A percentile compares a stretch with the other conserved stretches of the same genome.
Evolutionary conservation across 2,329 filamentous ascomycete genomes (phyloP).

Genomic region (Sordariomycetes sp.): DNA sequence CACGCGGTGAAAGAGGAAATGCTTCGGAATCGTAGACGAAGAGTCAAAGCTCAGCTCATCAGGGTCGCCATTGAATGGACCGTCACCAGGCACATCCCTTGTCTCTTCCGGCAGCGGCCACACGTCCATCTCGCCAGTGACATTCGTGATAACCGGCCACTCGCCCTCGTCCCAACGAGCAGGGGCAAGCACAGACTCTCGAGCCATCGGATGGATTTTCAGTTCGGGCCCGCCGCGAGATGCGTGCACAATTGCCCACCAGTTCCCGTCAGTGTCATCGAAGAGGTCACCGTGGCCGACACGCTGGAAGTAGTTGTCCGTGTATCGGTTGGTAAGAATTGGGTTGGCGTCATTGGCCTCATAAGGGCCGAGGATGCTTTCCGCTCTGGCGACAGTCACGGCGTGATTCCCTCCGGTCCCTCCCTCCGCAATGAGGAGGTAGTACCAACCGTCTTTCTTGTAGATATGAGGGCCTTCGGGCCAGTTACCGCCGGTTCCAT

Average conservation of each 20-base stretch:
- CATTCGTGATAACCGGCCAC: slow-evolving; percentile 30
- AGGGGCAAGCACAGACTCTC: slow-evolving; percentile 39
- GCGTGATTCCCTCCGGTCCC: slow-evolving; percentile 32
- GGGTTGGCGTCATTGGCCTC: slow-evolving; percentile 30
- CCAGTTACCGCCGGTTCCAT: slow-evolving; percentile 29
- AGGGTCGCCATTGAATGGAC: slow-evolving; percentile 19
- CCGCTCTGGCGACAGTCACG: slow-evolving; percentile 31
- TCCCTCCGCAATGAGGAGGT: slow-evolving; percentile 38
- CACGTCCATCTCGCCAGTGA: slow-evolving; percentile 16
- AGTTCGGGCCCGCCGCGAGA: slow-evolving; percentile 7
- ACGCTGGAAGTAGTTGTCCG: slow-evolving; percentile 27
- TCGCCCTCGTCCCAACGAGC: slow-evolving; percentile 37
- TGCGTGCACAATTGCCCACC: slow-evolving; percentile 20
- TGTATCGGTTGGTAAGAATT: slow-evolving; percentile 29
- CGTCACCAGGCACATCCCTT: slow-evolving; percentile 10
- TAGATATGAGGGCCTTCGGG: slow-evolving; percentile 45
- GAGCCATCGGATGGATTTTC: slow-evolving; percentile 39
- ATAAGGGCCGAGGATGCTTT: slow-evolving; percentile 30
- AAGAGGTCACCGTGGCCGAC: slow-evolving; percentile 36
- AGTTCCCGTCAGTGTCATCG: slow-evolving; percentile 32
- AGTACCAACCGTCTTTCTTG: slow-evolving; percentile 32
- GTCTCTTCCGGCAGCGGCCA: slow-evolving; percentile 17
- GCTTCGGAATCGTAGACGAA: slow-evolving; percentile 32
- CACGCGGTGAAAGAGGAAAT: slow-evolving; percentile 48
- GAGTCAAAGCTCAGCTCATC: slow-evolving; percentile 37